Evolutionary conservation across 257 asterid genomes (phyloP), one percentile per base, ranked within the genome.

Genomic region (Handroanthus guayacan): DNA sequence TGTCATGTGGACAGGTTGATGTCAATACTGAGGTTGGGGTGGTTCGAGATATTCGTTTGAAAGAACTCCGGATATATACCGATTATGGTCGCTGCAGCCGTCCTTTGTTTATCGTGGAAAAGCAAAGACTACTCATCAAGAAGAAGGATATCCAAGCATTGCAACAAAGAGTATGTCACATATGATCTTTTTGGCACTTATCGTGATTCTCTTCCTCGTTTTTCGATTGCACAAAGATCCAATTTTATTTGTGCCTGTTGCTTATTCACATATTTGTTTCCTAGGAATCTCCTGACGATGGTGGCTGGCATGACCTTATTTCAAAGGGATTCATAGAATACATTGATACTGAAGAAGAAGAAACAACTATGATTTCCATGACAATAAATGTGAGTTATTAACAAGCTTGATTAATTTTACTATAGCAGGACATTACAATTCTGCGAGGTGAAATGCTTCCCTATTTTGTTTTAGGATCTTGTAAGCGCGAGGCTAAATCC

Each of bases 31-130:
- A 95, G 85, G 99, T 95, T 75, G 97, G 96, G 56, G 99, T 95
- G 66, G 99, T 95, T 67, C 96, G 98, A 57, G 99, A 95, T 87
- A 88, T 91, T 81, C 94, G 95, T 56, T 74, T 95, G 91, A 92
- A 88, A 78, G 99, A 95, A 84, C 95, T 92, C 39, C 87, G 99
- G 14, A 92, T 92, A 74, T 92, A 92, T 75, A 95, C 99, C 14
- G 99, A 95, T 81, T 95, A 95, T 84, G 99, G 99, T 20, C 95
- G 99, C 77, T 95, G 99, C 97, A 95, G 99, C 86, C 98, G 99
- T 51, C 99, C 98, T 18, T 79, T 95, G 67, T 95, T 95, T 82
- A 95, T 95, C 64, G 99, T 95, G 80, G 99, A 92, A 70, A 95
- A 95, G 78, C 98, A 91, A 81, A 89, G 90, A 73, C 91, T 92